phyloP scores from a whole-genome alignment of 2,329 filamentous ascomycete species.

The Zymoseptoria crescenta region DNA sequence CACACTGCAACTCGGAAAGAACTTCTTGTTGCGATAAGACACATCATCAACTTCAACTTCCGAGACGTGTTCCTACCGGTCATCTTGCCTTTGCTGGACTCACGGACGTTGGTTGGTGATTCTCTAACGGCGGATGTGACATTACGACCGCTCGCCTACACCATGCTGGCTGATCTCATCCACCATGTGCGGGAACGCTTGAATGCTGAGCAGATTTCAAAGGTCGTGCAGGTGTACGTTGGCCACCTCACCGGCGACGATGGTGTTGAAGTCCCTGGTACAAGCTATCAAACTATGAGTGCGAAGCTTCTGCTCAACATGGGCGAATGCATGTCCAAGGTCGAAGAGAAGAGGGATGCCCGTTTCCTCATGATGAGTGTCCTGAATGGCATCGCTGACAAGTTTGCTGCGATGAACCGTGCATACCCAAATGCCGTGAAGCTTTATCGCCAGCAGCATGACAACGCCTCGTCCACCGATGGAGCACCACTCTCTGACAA shows the following conservation, averaged over 20 bases:
- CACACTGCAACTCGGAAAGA: constrained; percentile 93
- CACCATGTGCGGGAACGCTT: constrained; percentile 93
- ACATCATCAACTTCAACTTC: constrained; percentile 99
- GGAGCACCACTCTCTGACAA: constrained; percentile 56
- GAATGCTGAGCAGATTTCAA: constrained; percentile 80
- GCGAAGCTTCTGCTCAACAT: constrained; percentile 94
- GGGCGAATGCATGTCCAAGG: constrained; percentile 93
- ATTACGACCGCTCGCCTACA: constrained; percentile 90
- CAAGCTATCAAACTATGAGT: constrained; percentile 99
- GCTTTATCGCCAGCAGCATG: constrained; percentile 67
- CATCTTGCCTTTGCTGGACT: constrained; percentile 90
- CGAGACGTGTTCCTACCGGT: constrained; percentile 88
- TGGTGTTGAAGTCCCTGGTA: constrained; percentile 56
- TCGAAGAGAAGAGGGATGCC: constrained; percentile 88
- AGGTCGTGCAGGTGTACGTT: constrained; percentile 95
- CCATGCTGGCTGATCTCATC: constrained; percentile 96
- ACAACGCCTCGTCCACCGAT: constrained; percentile 49
- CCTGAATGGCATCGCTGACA: constrained; percentile 93
- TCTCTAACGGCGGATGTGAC: constrained; percentile 95
- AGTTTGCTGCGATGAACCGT: constrained; percentile 95
- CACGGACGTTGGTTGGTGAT: constrained; percentile 89
- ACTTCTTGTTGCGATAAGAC: constrained; percentile 86
- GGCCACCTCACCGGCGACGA: constrained; percentile 92
- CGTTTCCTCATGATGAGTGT: constrained; percentile 96
- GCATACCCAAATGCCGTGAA: constrained; percentile 95